A percentile compares a stretch with the other conserved stretches of the same genome.
Evolutionary conservation across 176 grass and related monocot genomes (phyloP).

Genomic region (Dactylis glomerata): DNA sequence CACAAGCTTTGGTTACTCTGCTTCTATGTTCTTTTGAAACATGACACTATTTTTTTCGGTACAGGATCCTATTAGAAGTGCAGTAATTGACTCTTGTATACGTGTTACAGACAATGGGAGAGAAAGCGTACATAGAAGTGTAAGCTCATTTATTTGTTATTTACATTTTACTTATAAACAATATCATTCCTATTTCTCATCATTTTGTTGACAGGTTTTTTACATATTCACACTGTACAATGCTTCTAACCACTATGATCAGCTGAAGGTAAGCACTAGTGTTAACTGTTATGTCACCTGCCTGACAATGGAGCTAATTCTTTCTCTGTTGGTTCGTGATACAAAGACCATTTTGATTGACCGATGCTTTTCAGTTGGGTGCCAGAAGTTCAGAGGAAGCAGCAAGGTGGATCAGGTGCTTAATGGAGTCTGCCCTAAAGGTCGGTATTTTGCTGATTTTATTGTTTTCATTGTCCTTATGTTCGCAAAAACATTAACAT

Average conservation of each 20-base stretch:
- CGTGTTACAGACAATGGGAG: slow-evolving; percentile 89
- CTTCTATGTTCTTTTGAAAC: slow-evolving; percentile 24
- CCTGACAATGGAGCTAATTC: background rate
- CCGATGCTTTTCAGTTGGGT: slow-evolving; percentile 64
- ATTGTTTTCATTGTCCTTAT: slow-evolving; percentile 15
- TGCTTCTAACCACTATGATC: slow-evolving; percentile 77
- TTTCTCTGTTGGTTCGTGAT: slow-evolving; percentile 22
- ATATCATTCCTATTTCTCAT: background rate
- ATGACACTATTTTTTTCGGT: slow-evolving; percentile 19
- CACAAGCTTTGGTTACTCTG: background rate
- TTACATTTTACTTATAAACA: slow-evolving; percentile 14
- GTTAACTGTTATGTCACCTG: background rate
- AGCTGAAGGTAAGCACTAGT: slow-evolving; percentile 64
- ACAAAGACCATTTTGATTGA: slow-evolving; percentile 13
- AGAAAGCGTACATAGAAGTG: slow-evolving; percentile 85
- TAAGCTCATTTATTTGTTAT: slow-evolving; percentile 30
- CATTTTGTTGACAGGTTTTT: slow-evolving; percentile 56
- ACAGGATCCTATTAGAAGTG: slow-evolving; percentile 92
- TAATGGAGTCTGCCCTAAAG: slow-evolving; percentile 84
- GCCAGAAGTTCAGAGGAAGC: slow-evolving; percentile 97
- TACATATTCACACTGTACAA: slow-evolving; percentile 95
- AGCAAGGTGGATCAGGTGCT: slow-evolving; percentile 77
- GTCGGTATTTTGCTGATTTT: slow-evolving; percentile 45
- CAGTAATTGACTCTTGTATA: slow-evolving; percentile 70
- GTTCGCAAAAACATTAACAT: slow-evolving; percentile 30